Conservation (phyloP, 345 rosid genomes). For the Arabidopsis thaliana region TAIR10.1 NC_003070.9:7284501-7285000, state of each 20-base stretch:
- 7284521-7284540: no score
- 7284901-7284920: neutral
- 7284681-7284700: neutral
- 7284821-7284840: neutral
- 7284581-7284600: no score
- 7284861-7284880: neutral
- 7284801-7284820: neutral
- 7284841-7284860: neutral
- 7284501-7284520: neutral
- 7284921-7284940: conserved; percentile 11
- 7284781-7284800: neutral
- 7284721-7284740: neutral
- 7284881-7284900: neutral
- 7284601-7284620: no score
- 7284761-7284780: neutral
- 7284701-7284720: neutral
- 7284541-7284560: neutral
- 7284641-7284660: no score
- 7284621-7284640: neutral
- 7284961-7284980: neutral
- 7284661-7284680: neutral
- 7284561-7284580: neutral
- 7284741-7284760: neutral
- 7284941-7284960: neutral
- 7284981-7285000: conserved; percentile 28